These are phyloP conservation scores for Rhododendron williamsianum DNA, from an alignment of 148 eudicot species.

Conservation along the genomic window DNA sequence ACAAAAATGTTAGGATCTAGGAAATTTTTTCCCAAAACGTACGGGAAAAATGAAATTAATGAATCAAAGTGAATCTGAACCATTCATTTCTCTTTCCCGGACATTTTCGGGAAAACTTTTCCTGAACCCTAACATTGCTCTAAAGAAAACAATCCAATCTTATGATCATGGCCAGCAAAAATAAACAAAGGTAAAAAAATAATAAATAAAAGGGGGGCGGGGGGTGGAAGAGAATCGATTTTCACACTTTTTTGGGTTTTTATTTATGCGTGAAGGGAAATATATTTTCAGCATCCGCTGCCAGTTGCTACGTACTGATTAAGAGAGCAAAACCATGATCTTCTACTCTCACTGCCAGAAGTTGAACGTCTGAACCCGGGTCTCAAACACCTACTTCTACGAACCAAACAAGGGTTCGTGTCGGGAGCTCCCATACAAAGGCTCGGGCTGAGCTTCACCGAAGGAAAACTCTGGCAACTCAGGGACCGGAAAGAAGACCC, in stretches of 20 bases:
- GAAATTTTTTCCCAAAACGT: too few relatives aligned
- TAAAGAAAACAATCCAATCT: neutral
- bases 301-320: slow-evolving; percentile 46
- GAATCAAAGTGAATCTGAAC: too few relatives aligned
- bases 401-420: slow-evolving; percentile 38
- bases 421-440: slow-evolving; percentile 53
- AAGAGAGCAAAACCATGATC: slow-evolving; percentile 78
- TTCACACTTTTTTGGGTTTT: neutral
- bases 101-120: too few relatives aligned
- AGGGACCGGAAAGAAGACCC: slow-evolving; percentile 53
- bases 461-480: slow-evolving; percentile 52
- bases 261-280: neutral
- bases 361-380: slow-evolving; percentile 49
- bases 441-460: slow-evolving; percentile 41
- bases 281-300: slow-evolving; percentile 16
- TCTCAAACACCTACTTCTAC: slow-evolving; percentile 34
- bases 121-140: too few relatives aligned
- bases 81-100: too few relatives aligned
- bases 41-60: too few relatives aligned
- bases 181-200: neutral
- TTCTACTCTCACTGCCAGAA: slow-evolving; percentile 49
- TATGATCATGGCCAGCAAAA: neutral
- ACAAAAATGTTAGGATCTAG: too few relatives aligned
- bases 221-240: neutral
- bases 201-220: neutral